Evolutionary conservation across 192 early-diverging fungal genomes (phyloP), one percentile per base, ranked within the genome.

Genomic region (Funneliformis mosseae): DNA sequence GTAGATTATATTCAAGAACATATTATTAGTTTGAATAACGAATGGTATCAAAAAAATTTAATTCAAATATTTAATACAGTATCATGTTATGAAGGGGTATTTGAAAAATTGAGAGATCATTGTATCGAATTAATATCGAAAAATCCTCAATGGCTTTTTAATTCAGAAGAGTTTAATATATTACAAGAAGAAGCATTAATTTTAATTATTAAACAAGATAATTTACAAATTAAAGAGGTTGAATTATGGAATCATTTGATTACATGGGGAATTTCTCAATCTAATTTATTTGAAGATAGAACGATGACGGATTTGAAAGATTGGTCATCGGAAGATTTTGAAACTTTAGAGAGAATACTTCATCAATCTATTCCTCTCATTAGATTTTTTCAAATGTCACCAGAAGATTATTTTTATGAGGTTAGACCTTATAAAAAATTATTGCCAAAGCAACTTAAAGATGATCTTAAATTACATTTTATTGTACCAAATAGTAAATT

Each of bases 1-100:
- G 55, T 77, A 8, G 45, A 62, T 14, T 43, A 77, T 63, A 77
- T 77, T 11, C 75, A 77, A 77, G 75, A 77, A 21, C 12, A 77
- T 42, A 77, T 77, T 14, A 77, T 62, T 18, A 55, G 16, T 18
- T 39, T 25, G 16, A 18, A 61, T 33, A 43, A 23, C 8, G 55
- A 12, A 28, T 63, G 59, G 60, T 60, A 28, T 23, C 55, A 39
- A 43, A 10, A 63, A 39, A 77, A 77, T 42, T n/a, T 63, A 12
- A 28, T 64, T 43, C 39, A 60, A 62, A n/a, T 62, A 16, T 63
- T 77, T 23, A 62, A 64, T 60, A 60, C 50, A 63, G 39, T 64
- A 41, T 77, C 75, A 60, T 43, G 59, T 63, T 14, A 63, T 25
- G 60, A 62, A n/a, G 9, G 12, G 1, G 33, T 28, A 3, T 27